phyloP scores from a whole-genome alignment of 345 rosid species.

The Linum lewisii region DNA sequence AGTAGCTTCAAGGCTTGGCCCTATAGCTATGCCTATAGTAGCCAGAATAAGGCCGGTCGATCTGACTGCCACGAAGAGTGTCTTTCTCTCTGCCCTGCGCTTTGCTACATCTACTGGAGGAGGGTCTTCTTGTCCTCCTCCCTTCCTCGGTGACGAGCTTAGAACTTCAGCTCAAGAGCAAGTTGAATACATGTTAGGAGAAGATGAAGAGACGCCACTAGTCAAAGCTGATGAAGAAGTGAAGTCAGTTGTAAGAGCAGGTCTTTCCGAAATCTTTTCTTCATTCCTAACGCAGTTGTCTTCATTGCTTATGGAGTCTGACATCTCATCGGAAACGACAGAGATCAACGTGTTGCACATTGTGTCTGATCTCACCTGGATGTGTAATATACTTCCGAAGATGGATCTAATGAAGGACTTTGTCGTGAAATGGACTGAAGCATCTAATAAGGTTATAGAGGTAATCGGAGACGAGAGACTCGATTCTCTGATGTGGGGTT shows the following conservation, averaged over 20 bases:
- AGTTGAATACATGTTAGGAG: constrained; percentile 77
- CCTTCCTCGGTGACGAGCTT: constrained; percentile 52
- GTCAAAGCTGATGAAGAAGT: constrained; percentile 61
- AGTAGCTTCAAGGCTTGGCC: constrained; percentile 29
- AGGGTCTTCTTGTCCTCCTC: constrained; percentile 43
- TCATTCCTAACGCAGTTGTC: constrained; percentile 43
- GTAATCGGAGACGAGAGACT: constrained; percentile 51
- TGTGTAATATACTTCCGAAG: constrained; percentile 60
- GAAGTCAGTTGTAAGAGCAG: constrained; percentile 42
- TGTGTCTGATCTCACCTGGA: constrained; percentile 68
- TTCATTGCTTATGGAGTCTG: constrained; percentile 32
- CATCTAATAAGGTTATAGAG: constrained; percentile 39
- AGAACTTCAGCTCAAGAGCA: constrained; percentile 84
- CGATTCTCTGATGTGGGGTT: constrained; percentile 47
- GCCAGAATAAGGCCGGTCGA: constrained; percentile 44
- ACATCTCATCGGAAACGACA: constrained; percentile 19
- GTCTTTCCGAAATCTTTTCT: constrained; percentile 44
- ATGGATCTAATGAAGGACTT: constrained; percentile 80
- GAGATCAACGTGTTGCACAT: constrained; percentile 33
- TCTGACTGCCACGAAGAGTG: constrained; percentile 41
- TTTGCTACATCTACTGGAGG: constrained; percentile 59
- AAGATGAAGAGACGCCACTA: constrained; percentile 47
- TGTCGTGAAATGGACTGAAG: constrained; percentile 53
- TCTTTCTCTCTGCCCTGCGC: constrained; percentile 65
- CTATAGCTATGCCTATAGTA: constrained; percentile 46